Evolutionary conservation across 1,139 yeast species (phyloP).

Genomic region (Tardiomyces digboiensis): DNA sequence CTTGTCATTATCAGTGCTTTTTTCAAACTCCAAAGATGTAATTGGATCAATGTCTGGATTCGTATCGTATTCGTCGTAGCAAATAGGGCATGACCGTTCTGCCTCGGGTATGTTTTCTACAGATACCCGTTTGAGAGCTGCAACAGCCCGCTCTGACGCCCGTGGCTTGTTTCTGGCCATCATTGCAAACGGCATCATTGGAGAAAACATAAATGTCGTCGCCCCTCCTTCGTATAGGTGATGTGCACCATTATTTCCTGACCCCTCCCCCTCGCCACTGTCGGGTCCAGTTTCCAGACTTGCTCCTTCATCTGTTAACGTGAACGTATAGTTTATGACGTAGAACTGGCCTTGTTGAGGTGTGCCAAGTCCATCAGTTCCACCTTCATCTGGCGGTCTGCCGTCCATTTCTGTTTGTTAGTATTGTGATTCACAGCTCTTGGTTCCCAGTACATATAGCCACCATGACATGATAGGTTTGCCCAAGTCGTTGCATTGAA

Average conservation of each 20-base stretch:
- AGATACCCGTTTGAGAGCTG: slow-evolving; percentile 16
- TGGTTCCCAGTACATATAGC: no score
- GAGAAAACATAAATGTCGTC: background rate
- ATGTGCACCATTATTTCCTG: no score
- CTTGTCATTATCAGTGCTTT: no score
- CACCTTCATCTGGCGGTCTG: background rate
- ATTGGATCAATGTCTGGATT: background rate
- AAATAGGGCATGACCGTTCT: slow-evolving; percentile 26
- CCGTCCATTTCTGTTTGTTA: no score
- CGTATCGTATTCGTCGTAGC: slow-evolving; percentile 22
- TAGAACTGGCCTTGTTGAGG: background rate
- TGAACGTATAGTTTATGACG: background rate
- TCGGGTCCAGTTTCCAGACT: no score
- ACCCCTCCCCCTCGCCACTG: no score
- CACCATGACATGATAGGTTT: no score
- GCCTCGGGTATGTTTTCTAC: slow-evolving; percentile 13
- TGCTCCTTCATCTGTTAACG: background rate
- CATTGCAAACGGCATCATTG: background rate
- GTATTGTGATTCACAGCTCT: no score
- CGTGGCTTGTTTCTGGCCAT: background rate
- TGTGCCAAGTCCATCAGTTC: background rate
- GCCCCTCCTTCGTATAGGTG: no score
- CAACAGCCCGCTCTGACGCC: slow-evolving; percentile 24
- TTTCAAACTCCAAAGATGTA: no score
- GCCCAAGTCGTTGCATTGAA: no score